These are phyloP conservation scores for Fonsecaea pedrosoi DNA, from an alignment of 2,329 filamentous ascomycete genomes.

Conservation along the genomic window DNA sequence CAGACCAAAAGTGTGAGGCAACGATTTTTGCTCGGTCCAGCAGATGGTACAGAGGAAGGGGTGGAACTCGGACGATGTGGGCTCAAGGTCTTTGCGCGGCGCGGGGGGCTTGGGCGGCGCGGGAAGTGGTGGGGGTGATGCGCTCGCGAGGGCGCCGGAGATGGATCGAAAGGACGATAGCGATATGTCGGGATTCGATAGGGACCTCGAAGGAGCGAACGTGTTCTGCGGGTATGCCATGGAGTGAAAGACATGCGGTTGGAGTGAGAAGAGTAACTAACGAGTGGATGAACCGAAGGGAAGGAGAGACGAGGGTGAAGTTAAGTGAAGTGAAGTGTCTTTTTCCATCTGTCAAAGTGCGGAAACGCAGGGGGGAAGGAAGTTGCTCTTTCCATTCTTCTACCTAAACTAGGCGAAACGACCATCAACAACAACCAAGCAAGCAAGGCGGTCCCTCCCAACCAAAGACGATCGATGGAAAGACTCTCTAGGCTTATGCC, in stretches of 20 bases:
- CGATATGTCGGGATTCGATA: conserved; percentile 22
- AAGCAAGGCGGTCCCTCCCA: no score
- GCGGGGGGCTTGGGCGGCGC: background rate
- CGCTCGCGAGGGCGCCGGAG: background rate
- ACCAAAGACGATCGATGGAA: no score
- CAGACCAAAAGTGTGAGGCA: conserved; percentile 31
- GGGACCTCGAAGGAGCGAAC: conserved; percentile 17
- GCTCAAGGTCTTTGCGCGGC: background rate
- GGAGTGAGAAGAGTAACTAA: background rate
- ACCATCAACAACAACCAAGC: no score
- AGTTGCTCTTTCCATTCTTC: conserved; percentile 1
- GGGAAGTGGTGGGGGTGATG: conserved; percentile 7
- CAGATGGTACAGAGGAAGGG: conserved; percentile 36
- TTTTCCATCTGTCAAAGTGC: background rate
- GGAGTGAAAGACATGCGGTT: conserved; percentile 17
- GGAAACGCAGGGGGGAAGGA: background rate
- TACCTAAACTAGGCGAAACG: background rate
- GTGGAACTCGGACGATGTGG: background rate
- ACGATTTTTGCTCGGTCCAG: conserved; percentile 30
- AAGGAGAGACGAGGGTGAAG: background rate
- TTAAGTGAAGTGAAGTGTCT: background rate
- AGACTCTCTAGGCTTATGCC: conserved; percentile 28
- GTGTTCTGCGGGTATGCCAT: conserved; percentile 29
- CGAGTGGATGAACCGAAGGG: background rate
- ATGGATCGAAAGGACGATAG: conserved; percentile 19